Evolutionary conservation across 176 grass and related monocot species (phyloP), one percentile per base, ranked within the genome.

Genomic region (Oryza coarctata): DNA sequence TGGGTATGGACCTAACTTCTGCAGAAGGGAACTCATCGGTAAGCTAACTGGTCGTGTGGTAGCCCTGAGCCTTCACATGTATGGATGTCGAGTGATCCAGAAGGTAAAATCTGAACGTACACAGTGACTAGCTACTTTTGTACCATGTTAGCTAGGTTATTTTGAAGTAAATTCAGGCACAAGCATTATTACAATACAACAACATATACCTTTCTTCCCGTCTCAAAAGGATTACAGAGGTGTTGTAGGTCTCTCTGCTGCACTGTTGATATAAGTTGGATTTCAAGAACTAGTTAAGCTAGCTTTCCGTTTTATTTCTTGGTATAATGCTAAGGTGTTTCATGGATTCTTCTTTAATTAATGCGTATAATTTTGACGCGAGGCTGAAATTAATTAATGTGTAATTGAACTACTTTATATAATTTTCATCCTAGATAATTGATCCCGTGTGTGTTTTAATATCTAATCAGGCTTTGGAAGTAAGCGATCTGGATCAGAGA

Each of bases 51-150:
- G 83, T 44, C 11, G 71, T 71, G 84, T 89, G 36, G 40, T 94
- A n/a, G 15, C 20, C 2, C 66, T 89, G 30, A 74, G 86, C 34
- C 67, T 85, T 75, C 76, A 94, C n/a, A 64, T 65, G 58, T 84
- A 82, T 15, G 87, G 92, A 0, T 79, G 67, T 65, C 18, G 68
- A 66, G 92, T 94, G 47, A 81, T 94, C 22, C 86, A 91, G 25
- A 94, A 86, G 84, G 92, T 87, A 84, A 74, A 84, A 74, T 66
- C 7, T 45, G 27, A 41, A 52, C 47, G 13, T 45, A 13, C 43
- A 77, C n/a, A 12, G 0, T 58, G 3, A 50, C 12, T 38, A 38
- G 36, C 38, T 62, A 15, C 43, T 45, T 61, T 68, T 68, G 22
- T 2, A 72, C 22, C 69, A 64, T 80, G 39, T 86, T 26, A 60